These are phyloP conservation scores for Xanthoceras sorbifolium DNA, from an alignment of 345 rosid species.

Conservation along the genomic window DNA sequence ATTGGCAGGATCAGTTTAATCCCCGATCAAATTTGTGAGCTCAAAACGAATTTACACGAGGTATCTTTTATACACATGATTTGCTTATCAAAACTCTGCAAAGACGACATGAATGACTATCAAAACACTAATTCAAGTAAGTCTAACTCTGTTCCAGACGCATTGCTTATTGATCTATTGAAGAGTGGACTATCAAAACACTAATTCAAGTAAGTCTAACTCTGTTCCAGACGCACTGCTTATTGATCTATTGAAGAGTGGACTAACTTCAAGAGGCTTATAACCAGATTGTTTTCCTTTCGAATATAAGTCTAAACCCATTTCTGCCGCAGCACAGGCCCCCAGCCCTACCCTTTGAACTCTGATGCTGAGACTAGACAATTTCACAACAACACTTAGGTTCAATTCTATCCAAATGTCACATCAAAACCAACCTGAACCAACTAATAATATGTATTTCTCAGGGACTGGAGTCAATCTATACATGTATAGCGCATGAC, in stretches of 20 bases:
- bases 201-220: background rate
- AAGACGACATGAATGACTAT: background rate
- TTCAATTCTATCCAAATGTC: background rate
- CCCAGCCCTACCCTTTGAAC: background rate
- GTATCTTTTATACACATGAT: background rate
- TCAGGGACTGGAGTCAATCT: background rate
- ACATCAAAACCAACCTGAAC: background rate
- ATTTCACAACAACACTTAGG: too few species aligned
- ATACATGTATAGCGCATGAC: too few species aligned
- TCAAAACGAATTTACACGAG: background rate
- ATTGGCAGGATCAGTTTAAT: background rate
- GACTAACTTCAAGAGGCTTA: too few species aligned
- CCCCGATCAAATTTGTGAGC: background rate
- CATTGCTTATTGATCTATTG: too few species aligned
- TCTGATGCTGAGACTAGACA: background rate
- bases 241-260: too few species aligned
- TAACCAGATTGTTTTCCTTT: too few species aligned
- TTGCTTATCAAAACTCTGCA: background rate
- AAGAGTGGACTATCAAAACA: too few species aligned
- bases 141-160: background rate
- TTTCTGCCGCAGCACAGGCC: background rate
- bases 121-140: background rate
- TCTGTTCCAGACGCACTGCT: background rate
- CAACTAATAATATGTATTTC: background rate
- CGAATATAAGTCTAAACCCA: background rate